Percentiles rank a stretch among this genome's conserved stretches.
Conservation (phyloP, 169 alveolate species). For the Cytauxzoon felis region DNA sequence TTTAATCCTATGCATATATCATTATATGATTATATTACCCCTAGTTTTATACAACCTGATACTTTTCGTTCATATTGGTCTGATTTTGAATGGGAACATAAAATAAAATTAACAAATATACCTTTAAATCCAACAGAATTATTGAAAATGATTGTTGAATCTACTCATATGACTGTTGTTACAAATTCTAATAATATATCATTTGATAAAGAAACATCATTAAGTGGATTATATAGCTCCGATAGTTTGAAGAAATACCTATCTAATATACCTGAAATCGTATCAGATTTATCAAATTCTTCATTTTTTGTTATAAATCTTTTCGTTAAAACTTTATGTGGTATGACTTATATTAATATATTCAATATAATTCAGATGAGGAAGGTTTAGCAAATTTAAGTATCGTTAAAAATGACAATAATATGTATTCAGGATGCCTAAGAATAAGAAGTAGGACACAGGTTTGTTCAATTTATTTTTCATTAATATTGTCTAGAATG, state of each 20-base stretch:
- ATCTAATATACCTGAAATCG: slow-evolving; percentile 46
- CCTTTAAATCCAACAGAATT: slow-evolving; percentile 30
- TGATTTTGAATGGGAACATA: slow-evolving; percentile 95
- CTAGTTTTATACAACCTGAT: slow-evolving; percentile 81
- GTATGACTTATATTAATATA: background rate
- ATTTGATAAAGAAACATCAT: slow-evolving; percentile 33
- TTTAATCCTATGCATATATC: slow-evolving; percentile 84
- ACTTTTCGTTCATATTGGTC: slow-evolving; percentile 91
- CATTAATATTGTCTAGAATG: slow-evolving; percentile 1
- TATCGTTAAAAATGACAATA: slow-evolving; percentile 60
- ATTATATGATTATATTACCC: slow-evolving; percentile 82
- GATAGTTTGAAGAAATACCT: slow-evolving; percentile 45
- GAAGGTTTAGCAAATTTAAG: slow-evolving; percentile 89
- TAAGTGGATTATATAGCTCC: slow-evolving; percentile 38
- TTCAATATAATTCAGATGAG: slow-evolving; percentile 69
- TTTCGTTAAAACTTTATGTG: slow-evolving; percentile 83
- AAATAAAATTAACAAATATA: slow-evolving; percentile 66
- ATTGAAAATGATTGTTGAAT: background rate
- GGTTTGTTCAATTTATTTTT: slow-evolving; percentile 15
- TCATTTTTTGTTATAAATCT: slow-evolving; percentile 87
- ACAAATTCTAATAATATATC: too few species aligned
- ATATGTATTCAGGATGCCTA: slow-evolving; percentile 64
- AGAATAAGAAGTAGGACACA: slow-evolving; percentile 67
- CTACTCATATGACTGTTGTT: slow-evolving; percentile 45
- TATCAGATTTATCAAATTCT: slow-evolving; percentile 42